Percentiles rank a stretch among this genome's conserved stretches.
phyloP scores from a whole-genome alignment of 116 monocot genomes.

The Zostera marina region DNA sequence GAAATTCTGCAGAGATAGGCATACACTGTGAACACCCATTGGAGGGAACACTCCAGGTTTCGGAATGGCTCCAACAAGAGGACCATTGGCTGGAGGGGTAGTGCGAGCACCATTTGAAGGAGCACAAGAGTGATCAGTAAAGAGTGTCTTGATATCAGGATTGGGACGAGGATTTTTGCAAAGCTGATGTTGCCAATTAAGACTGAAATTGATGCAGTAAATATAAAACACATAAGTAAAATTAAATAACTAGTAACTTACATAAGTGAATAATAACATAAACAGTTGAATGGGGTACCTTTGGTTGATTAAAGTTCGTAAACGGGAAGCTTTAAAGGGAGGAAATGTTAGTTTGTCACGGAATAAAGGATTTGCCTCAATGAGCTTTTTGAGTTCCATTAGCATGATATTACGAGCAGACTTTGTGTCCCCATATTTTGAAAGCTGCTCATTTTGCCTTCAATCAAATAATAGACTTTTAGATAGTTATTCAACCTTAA shows the following conservation, averaged over 20 bases:
- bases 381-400: slow-evolving; percentile 70
- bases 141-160: slow-evolving; percentile 85
- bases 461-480: slow-evolving; percentile 2
- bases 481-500: background rate
- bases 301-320: slow-evolving; percentile 95
- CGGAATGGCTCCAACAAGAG: slow-evolving; percentile 56
- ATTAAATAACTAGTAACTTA: background rate
- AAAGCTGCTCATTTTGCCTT: slow-evolving; percentile 94
- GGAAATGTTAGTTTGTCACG: slow-evolving; percentile 78
- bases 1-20: slow-evolving; percentile 1
- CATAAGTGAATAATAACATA: background rate
- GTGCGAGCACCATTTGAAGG: slow-evolving; percentile 56
- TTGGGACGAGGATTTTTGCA: slow-evolving; percentile 84
- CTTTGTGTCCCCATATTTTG: slow-evolving; percentile 88
- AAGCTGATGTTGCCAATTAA: slow-evolving; percentile 92
- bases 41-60: slow-evolving; percentile 62
- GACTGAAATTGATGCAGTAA: slow-evolving; percentile 15
- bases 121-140: slow-evolving; percentile 71
- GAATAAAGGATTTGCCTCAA: slow-evolving; percentile 87
- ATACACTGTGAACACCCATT: slow-evolving; percentile 56
- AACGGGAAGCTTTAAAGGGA: slow-evolving; percentile 65
- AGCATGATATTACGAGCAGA: slow-evolving; percentile 84
- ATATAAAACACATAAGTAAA: background rate
- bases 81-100: slow-evolving; percentile 37
- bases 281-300: slow-evolving; percentile 27